Conservation (phyloP, 768 basidiomycete genomes). For the Imleria badia region DNA sequence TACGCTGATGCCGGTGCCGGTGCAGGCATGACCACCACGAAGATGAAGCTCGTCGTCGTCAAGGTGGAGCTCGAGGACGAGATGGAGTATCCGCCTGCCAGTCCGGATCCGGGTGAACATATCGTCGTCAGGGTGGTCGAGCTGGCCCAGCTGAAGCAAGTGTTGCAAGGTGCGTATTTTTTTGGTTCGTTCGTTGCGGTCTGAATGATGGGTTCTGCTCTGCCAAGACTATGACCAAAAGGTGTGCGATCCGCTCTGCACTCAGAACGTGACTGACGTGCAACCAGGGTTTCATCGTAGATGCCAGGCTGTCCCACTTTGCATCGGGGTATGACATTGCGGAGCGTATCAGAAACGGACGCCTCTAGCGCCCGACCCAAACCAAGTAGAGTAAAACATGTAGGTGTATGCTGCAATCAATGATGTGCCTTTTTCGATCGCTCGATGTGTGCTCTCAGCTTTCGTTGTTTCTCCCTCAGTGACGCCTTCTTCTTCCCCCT, state of each 20-base stretch:
- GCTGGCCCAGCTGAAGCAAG: conserved; percentile 57
- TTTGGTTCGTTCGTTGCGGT: neutral
- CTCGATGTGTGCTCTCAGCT: conserved; percentile 73
- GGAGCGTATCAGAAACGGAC: conserved; percentile 33
- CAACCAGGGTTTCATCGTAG: conserved; percentile 60
- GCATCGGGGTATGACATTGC: conserved; percentile 69
- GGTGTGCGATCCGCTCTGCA: conserved; percentile 34
- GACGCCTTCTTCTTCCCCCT: conserved; percentile 81
- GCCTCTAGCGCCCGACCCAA: conserved; percentile 14
- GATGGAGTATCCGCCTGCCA: conserved; percentile 67
- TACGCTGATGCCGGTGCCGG: too few species aligned
- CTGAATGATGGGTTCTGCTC: neutral
- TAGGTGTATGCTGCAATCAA: conserved; percentile 12
- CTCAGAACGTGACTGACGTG: neutral
- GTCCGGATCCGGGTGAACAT: conserved; percentile 84
- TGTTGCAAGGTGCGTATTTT: conserved; percentile 62
- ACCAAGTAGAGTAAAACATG: neutral
- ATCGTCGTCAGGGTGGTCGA: conserved; percentile 75
- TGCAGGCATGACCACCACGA: conserved; percentile 86
- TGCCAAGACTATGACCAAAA: conserved; percentile 58
- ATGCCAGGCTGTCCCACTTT: conserved; percentile 76
- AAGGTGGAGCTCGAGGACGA: conserved; percentile 64
- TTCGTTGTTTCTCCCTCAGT: conserved; percentile 77
- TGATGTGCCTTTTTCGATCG: conserved; percentile 54
- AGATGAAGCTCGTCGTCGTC: conserved; percentile 84